Percentiles rank a stretch among this genome's conserved stretches.
These are phyloP conservation scores for Verticillium klebahnii DNA, from an alignment of 2,329 filamentous ascomycete species.

Conservation along the genomic window DNA sequence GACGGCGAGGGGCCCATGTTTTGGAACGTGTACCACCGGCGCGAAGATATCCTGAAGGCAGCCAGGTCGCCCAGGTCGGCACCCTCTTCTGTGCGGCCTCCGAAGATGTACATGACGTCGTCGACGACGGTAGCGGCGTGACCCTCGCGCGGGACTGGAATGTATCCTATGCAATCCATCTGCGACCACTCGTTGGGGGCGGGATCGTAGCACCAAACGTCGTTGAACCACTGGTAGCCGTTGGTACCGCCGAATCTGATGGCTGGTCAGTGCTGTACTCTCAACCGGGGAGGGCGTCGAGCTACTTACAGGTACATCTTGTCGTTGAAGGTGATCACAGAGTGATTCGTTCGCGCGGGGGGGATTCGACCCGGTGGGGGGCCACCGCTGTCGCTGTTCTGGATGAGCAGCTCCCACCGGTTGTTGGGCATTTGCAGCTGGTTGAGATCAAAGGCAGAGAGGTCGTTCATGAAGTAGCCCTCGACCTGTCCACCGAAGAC, in stretches of 20 bases:
- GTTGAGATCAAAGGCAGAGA: constrained; percentile 93
- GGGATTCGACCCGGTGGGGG: constrained; percentile 61
- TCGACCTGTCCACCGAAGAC: constrained; percentile 98
- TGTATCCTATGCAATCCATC: constrained; percentile 95
- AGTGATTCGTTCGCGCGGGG: constrained; percentile 90
- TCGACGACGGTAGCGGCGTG: constrained; percentile 91
- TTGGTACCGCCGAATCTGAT: constrained; percentile 93
- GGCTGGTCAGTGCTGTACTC: background rate
- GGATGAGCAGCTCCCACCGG: constrained; percentile 88
- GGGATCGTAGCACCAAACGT: constrained; percentile 95
- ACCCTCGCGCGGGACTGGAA: constrained; percentile 87
- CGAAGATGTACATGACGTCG: constrained; percentile 99
- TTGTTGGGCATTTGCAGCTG: constrained; percentile 87
- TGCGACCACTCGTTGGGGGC: constrained; percentile 77
- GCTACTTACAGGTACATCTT: constrained; percentile 80
- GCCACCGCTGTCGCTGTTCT: constrained; percentile 62
- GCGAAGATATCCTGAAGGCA: constrained; percentile 68
- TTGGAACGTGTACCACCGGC: constrained; percentile 98
- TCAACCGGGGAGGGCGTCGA: background rate
- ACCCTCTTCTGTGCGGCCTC: constrained; percentile 90
- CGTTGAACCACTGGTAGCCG: constrained; percentile 95
- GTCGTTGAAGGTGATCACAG: constrained; percentile 86
- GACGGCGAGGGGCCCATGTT: constrained; percentile 98
- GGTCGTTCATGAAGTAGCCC: constrained; percentile 95
- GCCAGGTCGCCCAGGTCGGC: constrained; percentile 89